These are phyloP conservation scores for Periconia digitata DNA, from an alignment of 2,329 filamentous ascomycete species.

Conservation along the genomic window DNA sequence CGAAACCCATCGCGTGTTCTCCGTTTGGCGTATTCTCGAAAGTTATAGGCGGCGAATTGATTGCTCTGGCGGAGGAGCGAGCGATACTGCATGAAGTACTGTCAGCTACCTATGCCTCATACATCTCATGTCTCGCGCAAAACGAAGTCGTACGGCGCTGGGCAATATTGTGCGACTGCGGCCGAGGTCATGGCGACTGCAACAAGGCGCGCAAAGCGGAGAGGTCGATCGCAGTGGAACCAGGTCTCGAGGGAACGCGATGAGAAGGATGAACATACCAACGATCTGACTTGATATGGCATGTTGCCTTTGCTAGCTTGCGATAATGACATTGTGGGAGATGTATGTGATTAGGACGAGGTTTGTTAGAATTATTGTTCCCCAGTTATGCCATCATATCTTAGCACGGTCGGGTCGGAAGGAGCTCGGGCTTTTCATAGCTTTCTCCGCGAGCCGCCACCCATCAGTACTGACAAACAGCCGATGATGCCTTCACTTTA, in stretches of 20 bases:
- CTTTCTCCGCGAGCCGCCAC: conserved; percentile 21
- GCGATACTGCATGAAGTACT: conserved; percentile 69
- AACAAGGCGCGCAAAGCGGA: neutral
- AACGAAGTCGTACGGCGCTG: too few relatives aligned
- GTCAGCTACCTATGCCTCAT: conserved; percentile 7
- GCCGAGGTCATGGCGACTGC: neutral
- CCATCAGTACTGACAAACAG: neutral
- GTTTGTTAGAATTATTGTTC: neutral
- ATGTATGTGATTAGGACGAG: conserved; percentile 20
- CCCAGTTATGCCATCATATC: conserved; percentile 24
- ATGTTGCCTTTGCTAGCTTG: conserved; percentile 39
- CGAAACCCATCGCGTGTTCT: conserved; percentile 89
- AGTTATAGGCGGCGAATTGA: conserved; percentile 94
- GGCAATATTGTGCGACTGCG: neutral
- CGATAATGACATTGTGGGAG: conserved; percentile 36
- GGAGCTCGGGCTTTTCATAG: conserved; percentile 24
- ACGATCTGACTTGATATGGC: conserved; percentile 43
- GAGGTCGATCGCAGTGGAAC: neutral
- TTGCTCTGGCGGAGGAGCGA: conserved; percentile 82
- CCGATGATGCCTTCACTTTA: too few relatives aligned
- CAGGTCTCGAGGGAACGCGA: neutral
- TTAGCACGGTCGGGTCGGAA: conserved; percentile 18
- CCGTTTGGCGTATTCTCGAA: conserved; percentile 92
- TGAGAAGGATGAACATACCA: conserved; percentile 39
- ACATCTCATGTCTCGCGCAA: too few relatives aligned